Conservation (phyloP, 208 protist species). For the Porcisia deanei region DNA sequence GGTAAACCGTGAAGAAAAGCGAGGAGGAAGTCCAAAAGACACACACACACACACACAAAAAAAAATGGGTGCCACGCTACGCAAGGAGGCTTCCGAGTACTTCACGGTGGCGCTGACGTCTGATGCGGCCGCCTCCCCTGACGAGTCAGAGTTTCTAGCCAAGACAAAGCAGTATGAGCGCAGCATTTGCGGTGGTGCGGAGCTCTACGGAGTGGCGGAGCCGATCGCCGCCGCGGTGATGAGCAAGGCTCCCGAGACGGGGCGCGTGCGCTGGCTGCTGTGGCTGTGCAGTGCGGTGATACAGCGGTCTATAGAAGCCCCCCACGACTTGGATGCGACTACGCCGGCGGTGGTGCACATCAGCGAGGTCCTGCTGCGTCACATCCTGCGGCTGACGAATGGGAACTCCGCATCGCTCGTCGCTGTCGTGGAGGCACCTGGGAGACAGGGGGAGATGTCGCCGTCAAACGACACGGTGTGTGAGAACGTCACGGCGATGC, state of each 20-base stretch:
- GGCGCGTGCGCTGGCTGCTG: conserved; percentile 66
- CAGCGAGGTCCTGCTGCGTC: conserved; percentile 64
- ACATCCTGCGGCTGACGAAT: conserved; percentile 36
- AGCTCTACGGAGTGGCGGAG: conserved; percentile 42
- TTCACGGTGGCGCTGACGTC: conserved; percentile 34
- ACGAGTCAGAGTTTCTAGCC: conserved; percentile 32
- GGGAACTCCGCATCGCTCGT: conserved; percentile 46
- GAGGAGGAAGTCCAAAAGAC: too few relatives aligned
- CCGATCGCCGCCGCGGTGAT: conserved; percentile 47
- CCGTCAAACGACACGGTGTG: neutral
- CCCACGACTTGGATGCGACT: conserved; percentile 21
- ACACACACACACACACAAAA: neutral
- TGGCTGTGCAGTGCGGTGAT: conserved; percentile 37
- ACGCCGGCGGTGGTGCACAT: conserved; percentile 40
- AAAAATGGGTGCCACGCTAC: conserved; percentile 37
- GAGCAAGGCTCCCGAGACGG: conserved; percentile 12
- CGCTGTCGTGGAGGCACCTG: conserved; percentile 32
- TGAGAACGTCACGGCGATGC: conserved; percentile 23
- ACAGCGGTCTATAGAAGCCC: conserved; percentile 29
- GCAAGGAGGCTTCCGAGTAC: conserved; percentile 62
- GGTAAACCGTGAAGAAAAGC: neutral
- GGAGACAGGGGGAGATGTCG: neutral
- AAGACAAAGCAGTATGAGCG: conserved; percentile 37
- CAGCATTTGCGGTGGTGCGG: conserved; percentile 47
- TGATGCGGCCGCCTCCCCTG: conserved; percentile 24